Conservation (phyloP, 768 basidiomycete genomes). For the Macrolepiota fuliginosa region DNA sequence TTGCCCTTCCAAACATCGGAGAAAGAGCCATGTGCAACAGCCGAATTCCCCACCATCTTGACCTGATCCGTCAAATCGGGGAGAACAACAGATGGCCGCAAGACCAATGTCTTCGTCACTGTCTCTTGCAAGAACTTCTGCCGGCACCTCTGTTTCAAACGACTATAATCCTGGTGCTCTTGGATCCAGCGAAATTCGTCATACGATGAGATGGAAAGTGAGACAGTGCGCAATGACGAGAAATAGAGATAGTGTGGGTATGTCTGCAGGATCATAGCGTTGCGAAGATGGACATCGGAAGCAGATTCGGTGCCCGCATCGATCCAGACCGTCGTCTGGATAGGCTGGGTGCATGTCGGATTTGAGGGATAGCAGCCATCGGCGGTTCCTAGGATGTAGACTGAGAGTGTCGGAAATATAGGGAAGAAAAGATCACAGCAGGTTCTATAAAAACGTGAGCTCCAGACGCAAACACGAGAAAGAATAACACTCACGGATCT, state of each 20-base stretch:
- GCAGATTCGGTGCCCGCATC: constrained; percentile 50
- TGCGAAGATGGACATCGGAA: constrained; percentile 58
- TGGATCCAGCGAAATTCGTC: constrained; percentile 57
- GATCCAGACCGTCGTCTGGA: constrained; percentile 30
- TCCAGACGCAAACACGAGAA: not conserved
- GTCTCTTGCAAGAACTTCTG: constrained; percentile 54
- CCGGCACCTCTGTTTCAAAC: constrained; percentile 54
- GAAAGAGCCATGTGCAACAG: constrained; percentile 54
- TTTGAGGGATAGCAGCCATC: constrained; percentile 15
- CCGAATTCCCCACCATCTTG: constrained; percentile 39
- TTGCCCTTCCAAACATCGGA: constrained; percentile 61
- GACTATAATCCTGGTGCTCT: constrained; percentile 52
- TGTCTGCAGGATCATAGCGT: constrained; percentile 54
- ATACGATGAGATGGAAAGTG: constrained; percentile 52
- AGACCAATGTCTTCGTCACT: constrained; percentile 52
- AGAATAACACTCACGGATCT: constrained; percentile 32
- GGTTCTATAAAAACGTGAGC: constrained; percentile 27
- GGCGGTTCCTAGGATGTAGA: constrained; percentile 48
- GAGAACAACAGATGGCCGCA: constrained; percentile 47
- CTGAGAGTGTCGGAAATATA: constrained; percentile 47
- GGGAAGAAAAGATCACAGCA: constrained; percentile 55
- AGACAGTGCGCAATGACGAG: constrained; percentile 48
- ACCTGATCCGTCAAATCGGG: constrained; percentile 59
- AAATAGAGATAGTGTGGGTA: constrained; percentile 51
- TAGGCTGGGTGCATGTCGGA: constrained; percentile 16